Evolutionary conservation across 2,329 filamentous ascomycete species (phyloP), one percentile per base, ranked within the genome.

Genomic region (Karstenula rhodostoma): DNA sequence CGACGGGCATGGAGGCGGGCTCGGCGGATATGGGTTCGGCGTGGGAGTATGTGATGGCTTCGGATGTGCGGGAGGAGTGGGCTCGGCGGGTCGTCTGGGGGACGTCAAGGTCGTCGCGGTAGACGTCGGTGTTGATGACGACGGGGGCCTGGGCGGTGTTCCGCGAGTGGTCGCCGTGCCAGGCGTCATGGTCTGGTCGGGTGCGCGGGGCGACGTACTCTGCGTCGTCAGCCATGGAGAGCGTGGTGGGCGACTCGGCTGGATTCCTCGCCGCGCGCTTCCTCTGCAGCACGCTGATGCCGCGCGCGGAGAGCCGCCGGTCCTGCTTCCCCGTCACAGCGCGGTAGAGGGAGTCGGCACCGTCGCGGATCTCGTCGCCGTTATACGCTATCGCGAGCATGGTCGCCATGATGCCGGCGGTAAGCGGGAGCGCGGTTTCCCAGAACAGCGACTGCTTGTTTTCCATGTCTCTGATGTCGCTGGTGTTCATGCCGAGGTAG

Each of bases 401-500:
- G 1, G 58, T 59, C 2, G 64, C 70, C 58, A 75, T 68, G 0
- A 71, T 73, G 0, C 70, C 44, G 0, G 60, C 58, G 1, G 73
- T 76, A 0, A 77, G 65, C 8, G 74, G 74, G 8, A 74, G 49
- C 0, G 73, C 71, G 15, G 74, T 69, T 23, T 59, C 59, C 79
- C 80, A 82, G 64, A 81, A 82, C 0, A 81, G 56, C 25, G 67
- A 62, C 60, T 81, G 79, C 9, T 64, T 75, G 23, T 69, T 71
- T 2, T 70, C 59, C 78, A 80, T 80, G 49, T 81, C 71, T 27
- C 80, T 64, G 15, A 82, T 78, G 40, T 81, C 80, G 1, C 63
- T 58, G 1, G 77, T 74, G 47, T 76, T 77, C 79, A 82, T 77
- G 7, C 80, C 80, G 12, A 82, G 75, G 61, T 79, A 81, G 3